These are phyloP conservation scores for Ceratocystis destructans DNA, from an alignment of 2,329 filamentous ascomycete species.

Conservation along the genomic window DNA sequence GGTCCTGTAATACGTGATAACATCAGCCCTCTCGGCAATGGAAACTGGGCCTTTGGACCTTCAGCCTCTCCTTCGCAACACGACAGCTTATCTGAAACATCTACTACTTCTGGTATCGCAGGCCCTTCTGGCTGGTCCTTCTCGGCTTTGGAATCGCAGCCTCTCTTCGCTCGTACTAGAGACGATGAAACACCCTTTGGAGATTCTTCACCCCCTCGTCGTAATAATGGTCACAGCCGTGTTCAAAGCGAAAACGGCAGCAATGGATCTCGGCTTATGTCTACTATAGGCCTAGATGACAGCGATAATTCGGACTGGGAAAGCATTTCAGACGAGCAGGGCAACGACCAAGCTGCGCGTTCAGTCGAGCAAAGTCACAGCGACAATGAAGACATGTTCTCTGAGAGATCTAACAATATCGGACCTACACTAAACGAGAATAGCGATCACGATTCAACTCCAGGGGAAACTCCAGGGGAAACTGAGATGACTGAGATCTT, in stretches of 20 bases:
- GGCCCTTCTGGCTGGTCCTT: conserved; percentile 14
- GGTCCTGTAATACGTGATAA: conserved; percentile 34
- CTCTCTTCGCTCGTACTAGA: conserved; percentile 16
- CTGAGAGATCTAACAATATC: conserved; percentile 2
- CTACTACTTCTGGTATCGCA: background rate
- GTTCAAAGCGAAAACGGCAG: background rate
- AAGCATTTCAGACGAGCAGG: conserved; percentile 11
- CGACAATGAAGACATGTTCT: conserved; percentile 1
- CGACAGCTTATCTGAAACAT: background rate
- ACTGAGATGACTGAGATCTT: background rate
- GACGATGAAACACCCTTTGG: conserved; percentile 13
- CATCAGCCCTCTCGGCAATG: conserved; percentile 42
- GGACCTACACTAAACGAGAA: background rate
- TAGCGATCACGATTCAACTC: background rate
- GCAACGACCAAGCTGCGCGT: background rate
- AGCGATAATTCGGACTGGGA: conserved; percentile 15
- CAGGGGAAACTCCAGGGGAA: background rate
- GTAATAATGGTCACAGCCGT: conserved; percentile 8
- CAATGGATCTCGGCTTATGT: conserved; percentile 5
- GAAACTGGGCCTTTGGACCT: conserved; percentile 36
- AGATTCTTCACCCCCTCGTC: conserved; percentile 16
- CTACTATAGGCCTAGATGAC: background rate
- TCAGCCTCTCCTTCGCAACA: background rate
- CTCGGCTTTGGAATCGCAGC: conserved; percentile 14
- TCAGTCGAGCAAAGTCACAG: background rate